Conservation (phyloP, 2,329 filamentous ascomycete genomes). For the Ceratocystis variospora region DNA sequence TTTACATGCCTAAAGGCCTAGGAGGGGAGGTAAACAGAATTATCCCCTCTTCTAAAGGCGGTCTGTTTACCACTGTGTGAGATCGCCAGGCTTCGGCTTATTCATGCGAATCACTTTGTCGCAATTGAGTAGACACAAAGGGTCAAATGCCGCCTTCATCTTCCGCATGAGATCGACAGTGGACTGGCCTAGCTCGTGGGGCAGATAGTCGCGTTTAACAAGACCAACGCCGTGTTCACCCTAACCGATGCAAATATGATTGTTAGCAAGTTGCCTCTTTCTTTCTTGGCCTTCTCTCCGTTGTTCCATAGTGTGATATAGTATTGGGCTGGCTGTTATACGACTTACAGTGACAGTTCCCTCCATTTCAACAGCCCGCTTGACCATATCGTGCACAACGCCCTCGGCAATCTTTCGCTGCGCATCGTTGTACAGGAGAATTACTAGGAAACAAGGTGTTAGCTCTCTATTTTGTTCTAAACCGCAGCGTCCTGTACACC, state of each 20-base stretch:
- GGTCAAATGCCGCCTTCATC: constrained; percentile 72
- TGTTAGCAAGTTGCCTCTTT: constrained; percentile 1
- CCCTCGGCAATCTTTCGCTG: constrained; percentile 54
- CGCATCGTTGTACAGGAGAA: constrained; percentile 47
- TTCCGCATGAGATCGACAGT: constrained; percentile 76
- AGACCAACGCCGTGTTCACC: constrained; percentile 75
- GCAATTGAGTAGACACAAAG: constrained; percentile 53
- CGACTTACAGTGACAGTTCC: constrained; percentile 57
- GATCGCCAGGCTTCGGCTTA: constrained; percentile 31
- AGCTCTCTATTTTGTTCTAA: neutral
- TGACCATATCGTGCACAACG: constrained; percentile 72
- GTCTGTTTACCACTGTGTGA: constrained; percentile 31
- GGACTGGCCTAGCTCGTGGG: constrained; percentile 58
- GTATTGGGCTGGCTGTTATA: neutral
- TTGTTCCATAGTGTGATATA: neutral
- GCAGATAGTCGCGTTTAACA: constrained; percentile 71
- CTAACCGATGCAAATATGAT: constrained; percentile 24
- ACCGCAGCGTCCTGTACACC: constrained; percentile 21
- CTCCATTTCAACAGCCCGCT: constrained; percentile 70
- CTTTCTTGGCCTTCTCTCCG: no score
- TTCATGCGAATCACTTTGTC: constrained; percentile 55
- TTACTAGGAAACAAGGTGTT: constrained; percentile 28
- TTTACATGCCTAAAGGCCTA: neutral
- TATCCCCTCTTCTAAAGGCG: neutral
- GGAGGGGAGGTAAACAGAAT: neutral